These are phyloP conservation scores for Kingdonia uniflora DNA, from an alignment of 164 flowering plant species.

Conservation along the genomic window DNA sequence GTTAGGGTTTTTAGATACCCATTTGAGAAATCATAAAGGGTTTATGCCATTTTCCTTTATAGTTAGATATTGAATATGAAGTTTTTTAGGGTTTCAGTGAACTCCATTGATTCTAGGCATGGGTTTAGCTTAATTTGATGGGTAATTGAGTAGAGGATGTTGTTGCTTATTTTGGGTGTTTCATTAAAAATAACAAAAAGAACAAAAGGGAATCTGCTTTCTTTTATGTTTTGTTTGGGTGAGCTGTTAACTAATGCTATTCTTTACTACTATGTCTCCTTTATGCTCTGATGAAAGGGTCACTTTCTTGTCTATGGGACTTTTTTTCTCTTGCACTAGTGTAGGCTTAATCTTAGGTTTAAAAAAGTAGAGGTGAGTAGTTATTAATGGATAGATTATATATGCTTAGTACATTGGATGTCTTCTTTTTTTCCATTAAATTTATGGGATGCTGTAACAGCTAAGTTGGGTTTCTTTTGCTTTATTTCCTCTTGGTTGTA, in stretches of 20 bases:
- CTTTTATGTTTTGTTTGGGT: constrained; percentile 27
- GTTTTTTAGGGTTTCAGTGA: no score
- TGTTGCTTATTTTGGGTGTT: no score
- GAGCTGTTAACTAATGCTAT: constrained; percentile 71
- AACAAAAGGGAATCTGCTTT: constrained; percentile 82
- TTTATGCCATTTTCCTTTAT: no score
- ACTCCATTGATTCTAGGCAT: no score
- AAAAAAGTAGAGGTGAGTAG: constrained; percentile 21
- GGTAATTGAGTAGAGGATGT: no score
- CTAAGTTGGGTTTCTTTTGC: constrained; percentile 43
- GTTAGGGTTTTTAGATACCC: no score
- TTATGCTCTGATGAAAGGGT: constrained; percentile 81
- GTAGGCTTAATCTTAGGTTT: constrained; percentile 38
- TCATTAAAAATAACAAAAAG: constrained; percentile 7
- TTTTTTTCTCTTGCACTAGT: constrained; percentile 18
- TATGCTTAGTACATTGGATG: constrained; percentile 55
- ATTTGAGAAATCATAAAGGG: no score
- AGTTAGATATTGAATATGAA: no score
- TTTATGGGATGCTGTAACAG: constrained; percentile 39
- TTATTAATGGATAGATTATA: constrained; percentile 36
- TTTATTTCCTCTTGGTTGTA: constrained; percentile 33
- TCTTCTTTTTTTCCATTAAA: constrained; percentile 31
- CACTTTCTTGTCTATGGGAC: constrained; percentile 60
- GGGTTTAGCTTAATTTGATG: no score
- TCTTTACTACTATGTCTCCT: constrained; percentile 36